Base-by-base conservation (phyloP, 192 early-diverging fungal species). In the Rhizophagus prolifer region DNA sequence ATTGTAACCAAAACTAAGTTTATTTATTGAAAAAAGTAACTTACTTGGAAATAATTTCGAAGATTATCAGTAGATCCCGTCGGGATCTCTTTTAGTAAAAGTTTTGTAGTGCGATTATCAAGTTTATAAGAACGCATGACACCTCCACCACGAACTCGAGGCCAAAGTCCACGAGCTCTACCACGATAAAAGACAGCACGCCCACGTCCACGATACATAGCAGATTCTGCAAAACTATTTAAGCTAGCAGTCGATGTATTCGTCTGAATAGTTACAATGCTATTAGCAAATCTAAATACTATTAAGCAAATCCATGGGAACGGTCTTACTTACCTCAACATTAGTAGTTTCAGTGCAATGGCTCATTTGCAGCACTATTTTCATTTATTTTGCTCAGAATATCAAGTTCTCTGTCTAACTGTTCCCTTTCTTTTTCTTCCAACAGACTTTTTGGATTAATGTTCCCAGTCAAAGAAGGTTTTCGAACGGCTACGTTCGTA, bases 41-140 rank as follows among this genome's bases (percentile, higher is more conserved):
- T 62, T 84, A 93, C 92, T 85, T 92, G 87, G 72, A 94, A 91
- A 64, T 94, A 90, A 58, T 74, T 71, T 65, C 84, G 83, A n/a
- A 94, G 66, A 12, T 80, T 77, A 3, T 78, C 76, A 38, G 84
- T 85, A 31, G 86, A 80, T 0, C 78, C 74, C 38, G 80, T 67
- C 13, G 82, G 83, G 6, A 90, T 75, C n/a, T 88, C 84, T 59
- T 91, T 86, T 23, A 94, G 76, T 64, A 86, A 76, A 23, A 94
- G 62, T 78, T 90, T 94, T 31, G 90, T 90, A 1, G 93, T 80
- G 12, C 93, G 87, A 72, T 94, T 91, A 81, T 94, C 93, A 28
- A 94, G 79, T 12, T 83, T 82, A n/a, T 83, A 87, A 19, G 88
- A 84, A 60, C 85, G 79, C 46, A 80, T 79, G 60, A 78, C 81